Conservation (phyloP, 2,329 filamentous ascomycete genomes). For the Thielaviopsis euricoi region DNA sequence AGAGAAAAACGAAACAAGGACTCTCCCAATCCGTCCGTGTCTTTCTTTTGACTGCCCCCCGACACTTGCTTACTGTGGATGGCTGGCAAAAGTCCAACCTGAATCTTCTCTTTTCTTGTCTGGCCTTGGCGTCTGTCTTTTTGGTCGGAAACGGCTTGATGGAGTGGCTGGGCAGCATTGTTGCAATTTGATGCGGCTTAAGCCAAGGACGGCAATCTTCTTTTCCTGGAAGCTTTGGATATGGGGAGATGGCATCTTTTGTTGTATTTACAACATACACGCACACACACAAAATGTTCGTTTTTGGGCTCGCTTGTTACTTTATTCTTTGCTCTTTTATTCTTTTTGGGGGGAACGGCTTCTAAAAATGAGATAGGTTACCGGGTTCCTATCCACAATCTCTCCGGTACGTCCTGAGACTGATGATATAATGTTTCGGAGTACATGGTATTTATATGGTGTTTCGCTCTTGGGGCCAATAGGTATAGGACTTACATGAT, state of each 20-base stretch:
- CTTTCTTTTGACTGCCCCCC: background rate
- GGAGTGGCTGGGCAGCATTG: too few relatives aligned
- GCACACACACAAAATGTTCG: too few relatives aligned
- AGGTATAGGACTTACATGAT: slow-evolving; percentile 30
- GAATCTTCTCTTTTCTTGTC: background rate
- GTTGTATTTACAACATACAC: too few relatives aligned
- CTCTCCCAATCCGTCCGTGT: slow-evolving; percentile 17
- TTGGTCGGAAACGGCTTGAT: too few relatives aligned
- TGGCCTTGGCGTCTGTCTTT: too few relatives aligned
- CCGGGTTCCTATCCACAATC: slow-evolving; percentile 8
- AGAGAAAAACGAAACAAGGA: slow-evolving; percentile 9
- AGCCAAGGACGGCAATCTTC: too few relatives aligned
- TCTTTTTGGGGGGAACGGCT: background rate
- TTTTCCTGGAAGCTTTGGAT: too few relatives aligned
- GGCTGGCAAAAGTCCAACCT: background rate
- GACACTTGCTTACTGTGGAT: background rate
- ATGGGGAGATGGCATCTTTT: too few relatives aligned
- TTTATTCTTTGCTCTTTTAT: background rate
- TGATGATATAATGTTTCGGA: background rate
- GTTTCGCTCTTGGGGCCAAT: slow-evolving; percentile 16
- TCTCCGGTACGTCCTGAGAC: slow-evolving; percentile 3
- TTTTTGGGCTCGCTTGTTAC: slow-evolving; percentile 11
- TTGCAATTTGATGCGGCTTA: too few relatives aligned
- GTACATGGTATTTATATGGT: slow-evolving; percentile 19
- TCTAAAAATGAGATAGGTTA: slow-evolving; percentile 17